Percentiles rank a stretch among this genome's conserved stretches.
These are phyloP conservation scores for Brassica hybrid DNA, from an alignment of 441 rosid species.

Conservation along the genomic window DNA sequence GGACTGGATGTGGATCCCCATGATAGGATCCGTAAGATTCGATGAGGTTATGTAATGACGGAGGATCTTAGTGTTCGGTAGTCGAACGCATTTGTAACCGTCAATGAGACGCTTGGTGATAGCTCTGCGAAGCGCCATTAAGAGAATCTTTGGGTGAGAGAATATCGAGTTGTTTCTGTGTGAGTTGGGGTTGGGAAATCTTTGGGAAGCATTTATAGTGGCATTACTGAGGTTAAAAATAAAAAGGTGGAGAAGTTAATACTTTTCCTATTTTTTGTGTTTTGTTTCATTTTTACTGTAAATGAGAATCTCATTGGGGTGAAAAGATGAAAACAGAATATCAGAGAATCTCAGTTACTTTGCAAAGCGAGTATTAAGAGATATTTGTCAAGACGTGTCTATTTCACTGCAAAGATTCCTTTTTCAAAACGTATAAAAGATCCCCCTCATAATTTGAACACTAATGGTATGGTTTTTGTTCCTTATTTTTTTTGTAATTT, in stretches of 20 bases:
- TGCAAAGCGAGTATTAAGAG: too few species aligned
- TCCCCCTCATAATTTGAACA: too few species aligned
- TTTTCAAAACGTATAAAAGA: too few species aligned
- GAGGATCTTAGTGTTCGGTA: constrained; percentile 27
- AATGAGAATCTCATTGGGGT: neutral
- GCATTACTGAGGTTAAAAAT: constrained; percentile 7
- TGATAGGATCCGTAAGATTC: constrained; percentile 42
- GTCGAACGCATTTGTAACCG: constrained; percentile 27
- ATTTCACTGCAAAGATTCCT: too few species aligned
- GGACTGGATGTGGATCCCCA: constrained; percentile 30
- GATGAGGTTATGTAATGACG: constrained; percentile 54
- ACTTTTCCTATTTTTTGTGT: neutral
- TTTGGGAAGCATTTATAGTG: constrained; percentile 22
- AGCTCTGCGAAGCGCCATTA: constrained; percentile 62
- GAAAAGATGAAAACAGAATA: too few species aligned
- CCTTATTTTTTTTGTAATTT: too few species aligned
- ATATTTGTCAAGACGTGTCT: too few species aligned
- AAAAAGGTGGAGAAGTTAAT: constrained; percentile 17
- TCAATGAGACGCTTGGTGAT: constrained; percentile 49
- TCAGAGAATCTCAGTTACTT: too few species aligned
- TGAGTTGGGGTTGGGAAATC: constrained; percentile 8
- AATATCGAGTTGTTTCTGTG: constrained; percentile 18
- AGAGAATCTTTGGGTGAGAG: constrained; percentile 18
- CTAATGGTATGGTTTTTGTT: too few species aligned
- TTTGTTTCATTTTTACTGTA: neutral